Evolutionary conservation across 2,329 filamentous ascomycete species (phyloP).

Genomic region (Pestalotiopsis sp.): DNA sequence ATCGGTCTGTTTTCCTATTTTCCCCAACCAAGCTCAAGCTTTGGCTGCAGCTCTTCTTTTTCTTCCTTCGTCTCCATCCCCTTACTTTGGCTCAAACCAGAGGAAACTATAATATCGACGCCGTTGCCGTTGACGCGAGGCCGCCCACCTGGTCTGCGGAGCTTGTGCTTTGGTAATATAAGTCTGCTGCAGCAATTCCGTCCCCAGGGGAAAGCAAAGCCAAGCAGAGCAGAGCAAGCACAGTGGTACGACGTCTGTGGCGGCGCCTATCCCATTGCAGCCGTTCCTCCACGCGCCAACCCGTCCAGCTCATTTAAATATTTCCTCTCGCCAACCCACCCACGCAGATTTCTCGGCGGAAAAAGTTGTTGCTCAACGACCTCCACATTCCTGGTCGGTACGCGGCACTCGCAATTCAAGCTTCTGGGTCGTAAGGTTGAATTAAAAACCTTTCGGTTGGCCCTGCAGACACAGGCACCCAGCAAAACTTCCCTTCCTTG

Average conservation of each 20-base stretch:
- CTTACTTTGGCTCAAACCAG: neutral
- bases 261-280: neutral
- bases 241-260: neutral
- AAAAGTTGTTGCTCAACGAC: neutral
- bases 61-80: neutral
- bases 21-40: neutral
- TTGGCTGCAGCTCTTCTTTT: neutral
- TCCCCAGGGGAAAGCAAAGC: neutral
- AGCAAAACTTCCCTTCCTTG: neutral
- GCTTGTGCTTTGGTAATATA: too few relatives aligned
- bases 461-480: neutral
- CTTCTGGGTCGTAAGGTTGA: neutral
- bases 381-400: neutral
- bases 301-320: neutral
- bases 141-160: neutral
- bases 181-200: too few relatives aligned
- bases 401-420: neutral
- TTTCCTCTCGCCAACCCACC: neutral
- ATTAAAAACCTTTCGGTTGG: neutral
- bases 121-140: neutral
- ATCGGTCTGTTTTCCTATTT: conserved; percentile 1
- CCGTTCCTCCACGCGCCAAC: neutral
- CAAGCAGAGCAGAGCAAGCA: too few relatives aligned
- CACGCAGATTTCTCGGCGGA: neutral
- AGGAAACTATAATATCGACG: neutral